Conservation (phyloP, 441 rosid species). For the Arabidopsis hybrid region DNA sequence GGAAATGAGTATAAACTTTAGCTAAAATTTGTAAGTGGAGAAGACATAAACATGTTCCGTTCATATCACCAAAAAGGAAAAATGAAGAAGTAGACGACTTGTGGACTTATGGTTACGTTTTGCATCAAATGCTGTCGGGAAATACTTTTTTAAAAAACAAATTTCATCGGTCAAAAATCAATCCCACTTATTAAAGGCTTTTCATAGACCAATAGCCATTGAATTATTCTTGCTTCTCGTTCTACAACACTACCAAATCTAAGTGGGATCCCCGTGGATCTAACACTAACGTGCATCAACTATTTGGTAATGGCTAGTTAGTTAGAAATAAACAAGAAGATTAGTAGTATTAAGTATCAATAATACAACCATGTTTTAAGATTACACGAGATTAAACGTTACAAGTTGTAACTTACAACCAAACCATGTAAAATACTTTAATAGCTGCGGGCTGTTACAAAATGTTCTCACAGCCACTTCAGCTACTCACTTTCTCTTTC, state of each 20-base stretch:
- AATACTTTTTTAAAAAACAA: background rate
- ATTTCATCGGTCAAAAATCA: constrained; percentile 33
- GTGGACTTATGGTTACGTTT: constrained; percentile 35
- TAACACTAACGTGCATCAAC: constrained; percentile 31
- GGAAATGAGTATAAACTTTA: constrained; percentile 20
- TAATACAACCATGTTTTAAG: constrained; percentile 29
- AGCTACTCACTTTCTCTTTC: constrained; percentile 37
- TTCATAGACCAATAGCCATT: constrained; percentile 35
- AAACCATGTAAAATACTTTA: constrained; percentile 38
- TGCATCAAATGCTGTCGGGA: constrained; percentile 45
- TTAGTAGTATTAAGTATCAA: background rate
- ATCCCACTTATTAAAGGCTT: constrained; percentile 41
- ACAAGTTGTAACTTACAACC: constrained; percentile 30
- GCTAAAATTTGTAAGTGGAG: constrained; percentile 37
- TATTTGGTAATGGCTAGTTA: background rate
- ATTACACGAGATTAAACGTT: constrained; percentile 42
- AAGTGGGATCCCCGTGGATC: constrained; percentile 46
- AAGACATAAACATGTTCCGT: constrained; percentile 38
- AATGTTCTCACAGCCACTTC: constrained; percentile 71
- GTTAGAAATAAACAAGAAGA: background rate
- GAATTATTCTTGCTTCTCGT: constrained; percentile 35
- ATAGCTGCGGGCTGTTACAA: constrained; percentile 80
- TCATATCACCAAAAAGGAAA: constrained; percentile 30
- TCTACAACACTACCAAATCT: constrained; percentile 22
- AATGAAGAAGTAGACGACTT: constrained; percentile 22